Evolutionary conservation across 495 filamentous ascomycete genomes (phyloP).

Genomic region (Penicillium atrosanguineum): DNA sequence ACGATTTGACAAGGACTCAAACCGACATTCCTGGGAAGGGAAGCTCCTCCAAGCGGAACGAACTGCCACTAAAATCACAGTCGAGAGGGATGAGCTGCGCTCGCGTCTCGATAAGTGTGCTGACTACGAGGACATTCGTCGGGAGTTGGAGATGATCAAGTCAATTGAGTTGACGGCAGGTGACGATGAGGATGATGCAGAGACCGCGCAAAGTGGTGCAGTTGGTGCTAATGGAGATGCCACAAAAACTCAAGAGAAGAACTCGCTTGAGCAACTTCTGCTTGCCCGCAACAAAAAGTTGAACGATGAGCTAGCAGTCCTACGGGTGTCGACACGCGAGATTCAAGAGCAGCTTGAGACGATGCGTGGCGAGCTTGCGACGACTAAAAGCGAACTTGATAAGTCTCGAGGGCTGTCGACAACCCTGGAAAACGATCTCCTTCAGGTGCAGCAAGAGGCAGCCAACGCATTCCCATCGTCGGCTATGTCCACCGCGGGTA

Average conservation of each 20-base stretch:
- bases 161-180: conserved; percentile 94
- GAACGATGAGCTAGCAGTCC: conserved; percentile 84
- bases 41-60: conserved; percentile 55
- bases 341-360: conserved; percentile 75
- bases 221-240: conserved; percentile 48
- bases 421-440: conserved; percentile 89
- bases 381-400: conserved; percentile 81
- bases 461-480: conserved; percentile 80
- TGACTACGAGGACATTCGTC: conserved; percentile 94
- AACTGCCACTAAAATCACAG: conserved; percentile 45
- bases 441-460: conserved; percentile 79
- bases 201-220: conserved; percentile 24
- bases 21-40: conserved; percentile 68
- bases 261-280: conserved; percentile 85
- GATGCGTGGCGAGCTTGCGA: conserved; percentile 79
- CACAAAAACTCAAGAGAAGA: conserved; percentile 60
- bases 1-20: conserved; percentile 75
- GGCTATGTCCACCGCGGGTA: conserved; percentile 89
- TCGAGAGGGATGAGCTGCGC: conserved; percentile 76
- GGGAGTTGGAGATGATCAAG: conserved; percentile 93
- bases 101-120: conserved; percentile 81
- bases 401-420: conserved; percentile 78
- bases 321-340: conserved; percentile 92
- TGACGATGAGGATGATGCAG: conserved; percentile 68
- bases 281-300: conserved; percentile 95